Base-by-base conservation (phyloP, 441 rosid genomes). In the Erodium moschatum region DNA sequence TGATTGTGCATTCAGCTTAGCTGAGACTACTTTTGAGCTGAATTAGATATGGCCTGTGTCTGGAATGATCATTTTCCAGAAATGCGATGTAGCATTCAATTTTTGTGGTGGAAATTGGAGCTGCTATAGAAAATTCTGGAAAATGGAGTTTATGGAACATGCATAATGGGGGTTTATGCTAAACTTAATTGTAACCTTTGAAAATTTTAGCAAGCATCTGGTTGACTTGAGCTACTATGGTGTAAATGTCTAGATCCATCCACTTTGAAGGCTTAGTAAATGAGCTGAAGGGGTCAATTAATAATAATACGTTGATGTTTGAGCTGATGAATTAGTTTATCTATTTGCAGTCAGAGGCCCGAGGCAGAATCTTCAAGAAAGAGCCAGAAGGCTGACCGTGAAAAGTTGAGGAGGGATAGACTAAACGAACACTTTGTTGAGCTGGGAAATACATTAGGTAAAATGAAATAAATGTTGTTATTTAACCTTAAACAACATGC, bases 341-440 rank as follows among this genome's bases (percentile, higher is more conserved):
- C 24, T 38, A 50, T 7, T 75, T 78, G 70, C 38, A 33, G 38
- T 33, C 74, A 82, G 73, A 76, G 74, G 73, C 42, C 64, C 69
- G 81, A 78, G 46, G 73, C 15, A 31, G 83, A 83, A 69, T 46
- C 87, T 67, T 84, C 83, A 5, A 84, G 92, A 58, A 91, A 84
- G 76, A 79, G 77, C 10, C 96, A 88, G 76, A 91, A 91, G 75
- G 96, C 97, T 42, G 97, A 85, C 70, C 84, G 97, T 0, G 97
- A 91, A 74, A 91, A 86, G 78, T 69, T 86, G 27, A 24, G 27
- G 80, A 86, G 97, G 80, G 85, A 89, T 72, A 80, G 90, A 40
- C 84, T 92, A 7, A 92, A 89, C 69, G 96, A 92, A 68, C 96
- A 92, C 40, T 88, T 88, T 73, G 69, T 84, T 0, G 90, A 88